Conservation (phyloP, 202 grass and related monocot species). For the Setaria italica region DNA sequence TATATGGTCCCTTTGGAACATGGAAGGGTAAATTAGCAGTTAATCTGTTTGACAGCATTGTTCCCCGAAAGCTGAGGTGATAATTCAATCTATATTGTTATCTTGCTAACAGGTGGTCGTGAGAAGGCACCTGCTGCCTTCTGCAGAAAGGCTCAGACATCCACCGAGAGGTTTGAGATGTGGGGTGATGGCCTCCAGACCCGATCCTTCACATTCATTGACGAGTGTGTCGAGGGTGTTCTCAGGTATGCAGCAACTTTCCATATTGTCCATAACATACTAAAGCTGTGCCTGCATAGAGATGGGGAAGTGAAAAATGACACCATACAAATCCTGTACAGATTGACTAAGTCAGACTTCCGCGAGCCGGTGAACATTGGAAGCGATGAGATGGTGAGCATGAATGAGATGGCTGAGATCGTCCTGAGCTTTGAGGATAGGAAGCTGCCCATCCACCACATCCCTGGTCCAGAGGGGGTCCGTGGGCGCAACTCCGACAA, state of each 20-base stretch:
- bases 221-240: constrained; percentile 90
- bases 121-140: constrained; percentile 96
- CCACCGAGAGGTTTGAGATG: constrained; percentile 83
- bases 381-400: constrained; percentile 96
- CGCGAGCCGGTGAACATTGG: constrained; percentile 88
- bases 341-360: constrained; percentile 91
- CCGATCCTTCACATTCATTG: constrained; percentile 91
- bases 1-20: constrained; percentile 96
- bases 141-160: constrained; percentile 81
- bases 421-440: constrained; percentile 78
- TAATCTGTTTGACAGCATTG: neutral
- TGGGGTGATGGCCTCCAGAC: constrained; percentile 94
- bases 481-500: constrained; percentile 91
- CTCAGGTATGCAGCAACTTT: constrained; percentile 57
- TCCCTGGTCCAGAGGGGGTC: constrained; percentile 88
- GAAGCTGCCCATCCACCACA: constrained; percentile 85
- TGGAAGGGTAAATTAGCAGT: constrained; percentile 77
- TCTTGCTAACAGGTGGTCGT: constrained; percentile 62
- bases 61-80: neutral
- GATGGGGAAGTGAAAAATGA: neutral
- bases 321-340: neutral
- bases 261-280: neutral
- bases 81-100: constrained; percentile 27
- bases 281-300: neutral
- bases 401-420: constrained; percentile 96